phyloP scores from a whole-genome alignment of 1,284 basidiomycete genomes.

The Ganoderma leucocontextum region DNA sequence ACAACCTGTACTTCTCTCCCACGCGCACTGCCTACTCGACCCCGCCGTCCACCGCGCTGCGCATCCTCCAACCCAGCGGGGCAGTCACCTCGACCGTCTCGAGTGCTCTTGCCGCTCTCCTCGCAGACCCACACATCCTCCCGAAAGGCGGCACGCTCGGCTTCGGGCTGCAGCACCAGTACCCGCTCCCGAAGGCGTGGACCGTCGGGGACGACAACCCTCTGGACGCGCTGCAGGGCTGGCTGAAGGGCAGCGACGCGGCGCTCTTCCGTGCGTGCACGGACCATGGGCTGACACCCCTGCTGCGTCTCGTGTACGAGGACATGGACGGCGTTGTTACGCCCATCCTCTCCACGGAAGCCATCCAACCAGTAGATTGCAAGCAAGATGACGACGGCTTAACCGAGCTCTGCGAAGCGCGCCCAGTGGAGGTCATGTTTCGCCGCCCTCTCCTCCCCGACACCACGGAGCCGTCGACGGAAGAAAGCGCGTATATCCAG shows the following conservation, averaged over 20 bases:
- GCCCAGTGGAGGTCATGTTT: no score
- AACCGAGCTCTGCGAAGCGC: no score
- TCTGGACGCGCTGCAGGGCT: constrained; percentile 9
- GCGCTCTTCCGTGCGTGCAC: constrained; percentile 19
- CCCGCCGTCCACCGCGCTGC: neutral
- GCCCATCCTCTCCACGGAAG: neutral
- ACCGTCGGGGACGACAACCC: neutral
- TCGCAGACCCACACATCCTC: constrained; percentile 37
- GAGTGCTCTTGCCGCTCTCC: constrained; percentile 31
- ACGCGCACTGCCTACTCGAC: constrained; percentile 19
- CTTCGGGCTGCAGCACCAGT: constrained; percentile 49
- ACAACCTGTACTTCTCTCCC: constrained; percentile 42
- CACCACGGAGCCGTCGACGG: no score
- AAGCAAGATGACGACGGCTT: no score
- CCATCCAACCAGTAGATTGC: neutral
- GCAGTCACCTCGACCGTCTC: constrained; percentile 11
- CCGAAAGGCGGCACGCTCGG: constrained; percentile 46
- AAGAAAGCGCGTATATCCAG: no score
- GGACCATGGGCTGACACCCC: constrained; percentile 17
- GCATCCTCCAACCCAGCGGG: neutral
- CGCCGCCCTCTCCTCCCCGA: no score
- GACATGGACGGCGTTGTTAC: no score
- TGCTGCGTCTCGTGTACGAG: constrained; percentile 12
- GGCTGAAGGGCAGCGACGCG: constrained; percentile 34
- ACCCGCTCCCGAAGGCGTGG: constrained; percentile 16